These are phyloP conservation scores for Trichosporon asahii DNA, from an alignment of 1,284 basidiomycete species.

Conservation along the genomic window DNA sequence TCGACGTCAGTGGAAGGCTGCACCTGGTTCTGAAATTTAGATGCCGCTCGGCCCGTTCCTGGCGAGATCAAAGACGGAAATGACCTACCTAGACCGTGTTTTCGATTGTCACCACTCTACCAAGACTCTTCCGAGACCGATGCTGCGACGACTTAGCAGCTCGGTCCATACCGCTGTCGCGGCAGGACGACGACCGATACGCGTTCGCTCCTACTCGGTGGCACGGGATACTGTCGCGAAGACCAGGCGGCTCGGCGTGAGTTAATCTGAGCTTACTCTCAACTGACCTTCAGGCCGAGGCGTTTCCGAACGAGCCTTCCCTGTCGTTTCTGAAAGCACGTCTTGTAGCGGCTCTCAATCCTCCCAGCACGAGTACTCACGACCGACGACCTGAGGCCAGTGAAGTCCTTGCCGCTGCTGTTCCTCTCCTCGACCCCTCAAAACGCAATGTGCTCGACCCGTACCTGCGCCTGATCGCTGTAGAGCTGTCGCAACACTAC, in stretches of 20 bases:
- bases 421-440: constrained; percentile 4
- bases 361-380: not conserved
- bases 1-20: constrained; percentile 1
- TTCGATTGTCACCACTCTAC: not conserved
- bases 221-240: not conserved
- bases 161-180: not conserved
- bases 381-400: not conserved
- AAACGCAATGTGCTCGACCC: constrained; percentile 8
- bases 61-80: not conserved
- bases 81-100: not conserved
- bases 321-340: constrained; percentile 16
- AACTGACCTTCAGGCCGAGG: constrained; percentile 11
- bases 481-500: constrained; percentile 14
- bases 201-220: not conserved
- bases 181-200: not conserved
- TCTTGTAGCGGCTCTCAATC: constrained; percentile 17
- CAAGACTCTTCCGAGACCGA: not conserved
- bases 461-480: constrained; percentile 12
- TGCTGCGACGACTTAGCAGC: constrained; percentile 9
- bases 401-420: constrained; percentile 10
- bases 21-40: constrained; percentile 6
- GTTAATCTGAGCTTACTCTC: not conserved
- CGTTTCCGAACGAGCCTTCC: constrained; percentile 11
- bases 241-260: not conserved
- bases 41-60: constrained; percentile 5